These are phyloP conservation scores for Myxozyma mucilagina DNA, from an alignment of 805 yeast genomes.

Conservation along the genomic window DNA sequence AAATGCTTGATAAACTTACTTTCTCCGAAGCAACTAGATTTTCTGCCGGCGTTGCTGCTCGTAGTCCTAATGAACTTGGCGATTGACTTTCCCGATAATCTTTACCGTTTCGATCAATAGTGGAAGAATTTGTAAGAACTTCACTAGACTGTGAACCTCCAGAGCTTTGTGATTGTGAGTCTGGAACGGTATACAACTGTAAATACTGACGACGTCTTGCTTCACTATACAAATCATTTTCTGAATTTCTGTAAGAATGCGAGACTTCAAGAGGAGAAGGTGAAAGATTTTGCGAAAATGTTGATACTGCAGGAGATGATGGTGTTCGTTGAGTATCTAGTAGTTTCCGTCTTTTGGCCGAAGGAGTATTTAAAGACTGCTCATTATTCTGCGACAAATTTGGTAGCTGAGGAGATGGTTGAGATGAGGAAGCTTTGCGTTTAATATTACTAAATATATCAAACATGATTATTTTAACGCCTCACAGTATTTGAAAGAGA, in stretches of 20 bases:
- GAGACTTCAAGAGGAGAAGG: constrained; percentile 2
- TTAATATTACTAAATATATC: constrained; percentile 2
- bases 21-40: not conserved
- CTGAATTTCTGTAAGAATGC: not conserved
- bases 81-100: not conserved
- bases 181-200: constrained; percentile 1
- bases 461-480: not conserved
- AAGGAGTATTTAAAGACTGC: not conserved
- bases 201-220: constrained; percentile 1
- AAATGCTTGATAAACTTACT: not conserved
- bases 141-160: not conserved
- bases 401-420: constrained; percentile 3
- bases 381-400: not conserved
- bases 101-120: not conserved
- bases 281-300: not conserved
- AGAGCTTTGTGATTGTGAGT: constrained; percentile 13
- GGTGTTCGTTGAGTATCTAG: not conserved
- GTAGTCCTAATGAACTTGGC: not conserved
- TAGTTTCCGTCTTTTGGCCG: not conserved
- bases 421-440: not conserved
- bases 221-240: constrained; percentile 11
- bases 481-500: not conserved
- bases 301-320: not conserved
- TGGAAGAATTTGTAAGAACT: not conserved
- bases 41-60: not conserved